These are phyloP conservation scores for Myxozyma kluyveri DNA, from an alignment of 805 yeast species.

Conservation along the genomic window DNA sequence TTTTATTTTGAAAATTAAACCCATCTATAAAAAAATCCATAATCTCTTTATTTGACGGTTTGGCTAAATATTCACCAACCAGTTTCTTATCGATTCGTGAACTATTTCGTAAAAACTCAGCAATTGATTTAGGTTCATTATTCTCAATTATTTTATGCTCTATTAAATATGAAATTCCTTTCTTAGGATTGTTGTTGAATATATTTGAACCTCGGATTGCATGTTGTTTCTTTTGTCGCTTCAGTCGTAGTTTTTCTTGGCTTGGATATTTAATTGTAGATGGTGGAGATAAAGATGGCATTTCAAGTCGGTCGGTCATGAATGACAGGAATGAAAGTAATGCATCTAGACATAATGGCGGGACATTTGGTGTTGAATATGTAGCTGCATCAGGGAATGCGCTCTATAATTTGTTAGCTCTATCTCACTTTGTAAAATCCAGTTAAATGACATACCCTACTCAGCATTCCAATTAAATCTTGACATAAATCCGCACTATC, in stretches of 20 bases:
- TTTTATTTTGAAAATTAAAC: slow-evolving; percentile 70
- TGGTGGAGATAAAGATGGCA: slow-evolving; percentile 2
- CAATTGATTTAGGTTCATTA: slow-evolving; percentile 54
- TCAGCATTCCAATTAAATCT: slow-evolving; percentile 63
- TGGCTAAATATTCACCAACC: slow-evolving; percentile 81
- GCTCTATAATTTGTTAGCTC: too few relatives aligned
- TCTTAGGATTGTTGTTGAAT: slow-evolving; percentile 75
- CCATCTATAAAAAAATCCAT: slow-evolving; percentile 61
- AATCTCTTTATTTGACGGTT: slow-evolving; percentile 61
- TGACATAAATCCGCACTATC: slow-evolving; percentile 76
- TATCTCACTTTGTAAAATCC: too few relatives aligned
- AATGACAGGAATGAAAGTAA: slow-evolving; percentile 50
- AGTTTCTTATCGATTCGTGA: slow-evolving; percentile 82
- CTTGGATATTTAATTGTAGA: slow-evolving; percentile 12
- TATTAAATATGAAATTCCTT: slow-evolving; percentile 65
- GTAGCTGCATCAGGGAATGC: slow-evolving; percentile 84
- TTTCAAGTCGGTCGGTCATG: slow-evolving; percentile 30
- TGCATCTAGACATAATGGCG: slow-evolving; percentile 92
- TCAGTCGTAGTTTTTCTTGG: slow-evolving; percentile 14
- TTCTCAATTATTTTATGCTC: slow-evolving; percentile 61
- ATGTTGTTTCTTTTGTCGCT: slow-evolving; percentile 55
- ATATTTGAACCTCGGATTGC: slow-evolving; percentile 71
- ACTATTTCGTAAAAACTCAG: slow-evolving; percentile 73
- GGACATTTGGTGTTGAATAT: slow-evolving; percentile 78
- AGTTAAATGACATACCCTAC: slow-evolving; percentile 43